These are phyloP conservation scores for Boletellus ananas DNA, from an alignment of 768 basidiomycete genomes.

Conservation along the genomic window DNA sequence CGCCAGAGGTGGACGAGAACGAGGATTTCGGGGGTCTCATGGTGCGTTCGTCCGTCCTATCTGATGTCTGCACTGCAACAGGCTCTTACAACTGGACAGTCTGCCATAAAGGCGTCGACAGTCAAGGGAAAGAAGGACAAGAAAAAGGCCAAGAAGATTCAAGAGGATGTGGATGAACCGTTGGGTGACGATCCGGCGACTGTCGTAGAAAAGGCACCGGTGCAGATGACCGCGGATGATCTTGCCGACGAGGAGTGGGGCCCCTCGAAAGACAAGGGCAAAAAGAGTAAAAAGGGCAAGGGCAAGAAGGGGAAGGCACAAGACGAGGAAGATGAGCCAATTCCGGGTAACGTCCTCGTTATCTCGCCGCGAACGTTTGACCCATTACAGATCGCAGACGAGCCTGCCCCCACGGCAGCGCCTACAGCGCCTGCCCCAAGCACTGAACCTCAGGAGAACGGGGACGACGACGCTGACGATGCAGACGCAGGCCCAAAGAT, in stretches of 20 bases:
- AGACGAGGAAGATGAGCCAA: constrained; percentile 10
- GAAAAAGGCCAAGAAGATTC: constrained; percentile 41
- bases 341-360: constrained; percentile 8
- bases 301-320: constrained; percentile 20
- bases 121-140: constrained; percentile 54
- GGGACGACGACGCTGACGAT: constrained; percentile 42
- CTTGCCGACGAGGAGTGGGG: constrained; percentile 74
- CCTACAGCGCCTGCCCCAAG: constrained; percentile 27
- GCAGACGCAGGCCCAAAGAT: constrained; percentile 60
- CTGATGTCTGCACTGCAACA: neutral
- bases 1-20: constrained; percentile 50
- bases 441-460: constrained; percentile 34
- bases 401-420: constrained; percentile 21
- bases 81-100: constrained; percentile 35
- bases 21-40: constrained; percentile 74
- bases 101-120: constrained; percentile 55
- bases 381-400: constrained; percentile 12
- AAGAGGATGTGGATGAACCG: constrained; percentile 31
- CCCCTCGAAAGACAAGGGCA: constrained; percentile 29
- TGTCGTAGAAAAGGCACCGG: constrained; percentile 36
- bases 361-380: neutral
- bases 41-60: constrained; percentile 41
- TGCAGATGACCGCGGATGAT: constrained; percentile 65
- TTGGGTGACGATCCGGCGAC: constrained; percentile 24
- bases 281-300: constrained; percentile 22